Percentiles rank a stretch among this genome's conserved stretches.
Conservation (phyloP, 495 filamentous ascomycete genomes). For the Pyrenula massariospora region DNA sequence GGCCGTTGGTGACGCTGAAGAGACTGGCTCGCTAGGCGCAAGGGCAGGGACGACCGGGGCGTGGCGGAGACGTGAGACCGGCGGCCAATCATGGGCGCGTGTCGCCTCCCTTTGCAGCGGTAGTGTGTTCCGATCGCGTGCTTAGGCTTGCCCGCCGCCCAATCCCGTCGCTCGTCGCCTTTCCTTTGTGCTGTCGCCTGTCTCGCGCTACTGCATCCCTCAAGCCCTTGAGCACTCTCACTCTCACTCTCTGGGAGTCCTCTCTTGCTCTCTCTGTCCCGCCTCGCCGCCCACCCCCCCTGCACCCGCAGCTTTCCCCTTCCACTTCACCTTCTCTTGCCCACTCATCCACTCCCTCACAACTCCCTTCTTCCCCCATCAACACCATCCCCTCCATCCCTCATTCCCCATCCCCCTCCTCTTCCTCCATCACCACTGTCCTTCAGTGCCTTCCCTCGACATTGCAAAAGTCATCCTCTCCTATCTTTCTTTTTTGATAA, state of each 20-base stretch:
- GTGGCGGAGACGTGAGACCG: not conserved
- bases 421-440: conserved; percentile 21
- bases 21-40: not conserved
- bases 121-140: not conserved
- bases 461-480: not conserved
- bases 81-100: not conserved
- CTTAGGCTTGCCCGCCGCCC: not conserved
- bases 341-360: conserved; percentile 20
- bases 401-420: conserved; percentile 19
- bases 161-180: not conserved
- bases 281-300: too few species aligned
- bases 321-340: too few species aligned
- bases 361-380: conserved; percentile 20
- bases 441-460: conserved; percentile 15
- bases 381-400: conserved; percentile 15
- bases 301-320: too few species aligned
- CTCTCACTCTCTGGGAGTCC: not conserved
- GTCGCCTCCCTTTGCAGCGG: too few species aligned
- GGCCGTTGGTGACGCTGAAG: not conserved
- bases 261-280: not conserved
- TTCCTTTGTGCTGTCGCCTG: not conserved
- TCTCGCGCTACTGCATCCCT: not conserved
- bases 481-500: not conserved
- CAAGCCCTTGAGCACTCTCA: not conserved
- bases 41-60: not conserved